Evolutionary conservation across 495 filamentous ascomycete species (phyloP), one percentile per base, ranked within the genome.

Genomic region (Penicillium arizonense): DNA sequence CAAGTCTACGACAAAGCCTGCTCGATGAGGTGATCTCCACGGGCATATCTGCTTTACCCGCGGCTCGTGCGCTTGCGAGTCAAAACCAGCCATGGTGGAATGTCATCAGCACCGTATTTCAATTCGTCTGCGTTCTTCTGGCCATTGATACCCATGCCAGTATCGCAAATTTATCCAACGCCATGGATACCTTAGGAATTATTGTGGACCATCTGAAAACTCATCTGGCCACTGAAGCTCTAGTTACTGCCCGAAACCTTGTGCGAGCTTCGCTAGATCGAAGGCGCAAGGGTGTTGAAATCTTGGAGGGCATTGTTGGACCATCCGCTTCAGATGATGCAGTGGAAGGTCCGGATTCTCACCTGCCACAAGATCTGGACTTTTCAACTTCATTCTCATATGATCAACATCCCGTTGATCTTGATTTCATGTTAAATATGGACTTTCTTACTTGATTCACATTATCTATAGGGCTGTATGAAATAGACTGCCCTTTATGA

Each of bases 41-140:
- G 2, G 57, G 63, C 7, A 45, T 44, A n/a, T 30, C 37, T 16
- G 57, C 59, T 4, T 38, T 63, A 2, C 43, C 63, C 12, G 68
- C 64, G 9, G 70, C 69, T n/a, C 58, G 56, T 12, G 61, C 57
- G 9, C 50, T 76, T 18, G 55, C 53, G 0, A 55, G 53, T 35
- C 48, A 56, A 44, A 46, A 55, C 4, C 53, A 63, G 47, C 69
- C 72, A 4, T 77, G 75, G 75, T 76, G 73, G 69, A 70, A 76
- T 54, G 54, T 74, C 3, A 55, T 71, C 8, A 63, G 71, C 14
- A 67, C 67, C 4, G 61, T 72, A 4, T 77, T 79, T 48, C 76
- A 79, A 37, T 67, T 63, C 30, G 57, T 75, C 16, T 76, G 73
- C 52, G 54, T 75, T 13, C 62, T 77, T 9, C 57, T 79, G 7